A percentile compares a stretch with the other conserved stretches of the same genome.
These are phyloP conservation scores for Sambucus nigra DNA, from an alignment of 129 eudicot species.

Conservation along the genomic window DNA sequence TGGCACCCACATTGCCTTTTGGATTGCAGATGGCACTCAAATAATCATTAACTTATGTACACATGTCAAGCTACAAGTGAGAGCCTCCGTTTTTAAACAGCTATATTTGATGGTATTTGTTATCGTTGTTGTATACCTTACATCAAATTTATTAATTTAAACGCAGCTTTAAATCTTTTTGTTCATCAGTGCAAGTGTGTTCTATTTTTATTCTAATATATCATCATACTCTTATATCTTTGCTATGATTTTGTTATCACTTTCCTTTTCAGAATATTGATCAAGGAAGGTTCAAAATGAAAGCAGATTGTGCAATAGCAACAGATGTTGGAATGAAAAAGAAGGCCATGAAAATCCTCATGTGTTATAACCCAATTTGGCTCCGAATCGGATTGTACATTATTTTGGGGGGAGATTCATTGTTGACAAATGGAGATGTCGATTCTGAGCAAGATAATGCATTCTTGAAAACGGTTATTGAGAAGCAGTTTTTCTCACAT, in stretches of 20 bases:
- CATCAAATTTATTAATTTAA: neutral
- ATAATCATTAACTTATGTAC: too few relatives aligned
- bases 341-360: constrained; percentile 56
- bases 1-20: too few relatives aligned
- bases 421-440: constrained; percentile 51
- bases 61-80: too few relatives aligned
- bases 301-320: constrained; percentile 74
- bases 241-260: neutral
- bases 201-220: neutral
- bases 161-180: neutral
- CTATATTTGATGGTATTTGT: neutral
- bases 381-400: constrained; percentile 78
- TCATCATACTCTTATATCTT: neutral
- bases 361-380: constrained; percentile 84
- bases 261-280: constrained; percentile 62
- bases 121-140: neutral
- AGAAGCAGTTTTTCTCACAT: constrained; percentile 82
- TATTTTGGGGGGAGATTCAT: constrained; percentile 82
- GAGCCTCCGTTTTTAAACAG: too few relatives aligned
- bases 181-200: neutral
- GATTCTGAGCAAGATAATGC: constrained; percentile 62
- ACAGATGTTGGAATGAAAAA: constrained; percentile 94
- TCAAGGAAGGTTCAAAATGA: constrained; percentile 87
- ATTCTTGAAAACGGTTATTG: constrained; percentile 71
- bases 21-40: too few relatives aligned